Evolutionary conservation across 1,284 basidiomycete genomes (phyloP).

Genomic region (Boletellus sp.): DNA sequence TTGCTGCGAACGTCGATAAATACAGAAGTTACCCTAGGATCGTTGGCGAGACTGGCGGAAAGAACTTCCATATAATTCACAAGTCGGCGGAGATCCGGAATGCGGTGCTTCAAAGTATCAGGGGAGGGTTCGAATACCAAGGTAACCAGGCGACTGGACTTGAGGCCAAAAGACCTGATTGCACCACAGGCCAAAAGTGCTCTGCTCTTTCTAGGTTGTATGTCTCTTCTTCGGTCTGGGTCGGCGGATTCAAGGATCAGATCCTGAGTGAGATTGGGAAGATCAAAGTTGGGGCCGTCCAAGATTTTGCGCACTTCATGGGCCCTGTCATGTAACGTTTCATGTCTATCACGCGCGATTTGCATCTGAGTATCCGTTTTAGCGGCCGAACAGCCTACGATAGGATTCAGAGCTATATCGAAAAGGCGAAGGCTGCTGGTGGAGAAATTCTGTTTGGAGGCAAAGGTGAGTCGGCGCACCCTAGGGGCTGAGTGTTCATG

Average conservation of each 20-base stretch:
- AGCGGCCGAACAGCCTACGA: slow-evolving; percentile 85
- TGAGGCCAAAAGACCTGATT: background rate
- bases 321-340: slow-evolving; percentile 87
- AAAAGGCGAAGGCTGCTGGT: slow-evolving; percentile 86
- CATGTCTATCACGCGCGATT: background rate
- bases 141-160: slow-evolving; percentile 41
- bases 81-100: slow-evolving; percentile 83
- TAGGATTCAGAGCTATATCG: slow-evolving; percentile 82
- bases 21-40: slow-evolving; percentile 92
- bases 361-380: slow-evolving; percentile 3
- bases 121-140: slow-evolving; percentile 96
- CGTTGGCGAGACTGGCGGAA: slow-evolving; percentile 96
- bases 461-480: slow-evolving; percentile 44
- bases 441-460: slow-evolving; percentile 90
- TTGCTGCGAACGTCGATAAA: slow-evolving; percentile 81
- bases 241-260: slow-evolving; percentile 81
- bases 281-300: slow-evolving; percentile 81
- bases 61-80: slow-evolving; percentile 98
- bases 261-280: slow-evolving; percentile 74
- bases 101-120: slow-evolving; percentile 85
- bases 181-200: slow-evolving; percentile 84
- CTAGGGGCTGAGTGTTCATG: background rate
- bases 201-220: slow-evolving; percentile 92
- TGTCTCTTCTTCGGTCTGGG: slow-evolving; percentile 86
- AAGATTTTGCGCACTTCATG: slow-evolving; percentile 85